Evolutionary conservation across 2,329 filamentous ascomycete species (phyloP).

Genomic region (Xylaria sp.): DNA sequence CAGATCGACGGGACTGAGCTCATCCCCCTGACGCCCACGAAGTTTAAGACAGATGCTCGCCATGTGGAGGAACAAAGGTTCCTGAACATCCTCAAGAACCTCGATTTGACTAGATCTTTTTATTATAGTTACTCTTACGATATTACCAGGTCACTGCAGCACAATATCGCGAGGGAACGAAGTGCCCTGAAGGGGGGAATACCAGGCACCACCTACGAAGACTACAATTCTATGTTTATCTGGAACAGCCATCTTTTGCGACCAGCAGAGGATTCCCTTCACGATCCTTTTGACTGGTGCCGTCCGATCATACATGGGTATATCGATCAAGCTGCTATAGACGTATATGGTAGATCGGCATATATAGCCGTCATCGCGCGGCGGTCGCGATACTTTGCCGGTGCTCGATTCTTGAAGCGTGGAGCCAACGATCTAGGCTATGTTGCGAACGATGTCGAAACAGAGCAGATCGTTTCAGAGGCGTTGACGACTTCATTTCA

Average conservation of each 20-base stretch:
- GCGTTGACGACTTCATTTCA: conserved; percentile 95
- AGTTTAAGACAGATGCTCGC: conserved; percentile 73
- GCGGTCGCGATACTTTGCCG: conserved; percentile 89
- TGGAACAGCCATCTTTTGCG: conserved; percentile 92
- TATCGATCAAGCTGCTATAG: conserved; percentile 84
- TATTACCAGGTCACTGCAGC: conserved; percentile 86
- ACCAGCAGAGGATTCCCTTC: conserved; percentile 70
- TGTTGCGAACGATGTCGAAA: conserved; percentile 98
- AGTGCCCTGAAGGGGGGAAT: conserved; percentile 67
- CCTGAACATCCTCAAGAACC: conserved; percentile 82
- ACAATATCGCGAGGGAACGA: conserved; percentile 85
- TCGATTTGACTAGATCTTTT: conserved; percentile 88
- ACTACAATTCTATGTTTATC: conserved; percentile 94
- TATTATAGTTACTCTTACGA: conserved; percentile 99
- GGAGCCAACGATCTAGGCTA: conserved; percentile 94
- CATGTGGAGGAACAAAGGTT: conserved; percentile 91
- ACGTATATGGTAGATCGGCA: conserved; percentile 83
- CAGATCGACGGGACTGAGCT: conserved; percentile 93
- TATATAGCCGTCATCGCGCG: conserved; percentile 94
- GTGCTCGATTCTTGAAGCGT: conserved; percentile 90
- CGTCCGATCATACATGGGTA: conserved; percentile 94
- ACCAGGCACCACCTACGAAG: conserved; percentile 59
- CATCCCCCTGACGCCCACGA: conserved; percentile 78
- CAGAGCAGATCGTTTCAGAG: conserved; percentile 96
- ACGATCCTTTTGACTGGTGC: conserved; percentile 93